These are phyloP conservation scores for Dothiorella sarmentorum DNA, from an alignment of 2,329 filamentous ascomycete species.

Conservation along the genomic window DNA sequence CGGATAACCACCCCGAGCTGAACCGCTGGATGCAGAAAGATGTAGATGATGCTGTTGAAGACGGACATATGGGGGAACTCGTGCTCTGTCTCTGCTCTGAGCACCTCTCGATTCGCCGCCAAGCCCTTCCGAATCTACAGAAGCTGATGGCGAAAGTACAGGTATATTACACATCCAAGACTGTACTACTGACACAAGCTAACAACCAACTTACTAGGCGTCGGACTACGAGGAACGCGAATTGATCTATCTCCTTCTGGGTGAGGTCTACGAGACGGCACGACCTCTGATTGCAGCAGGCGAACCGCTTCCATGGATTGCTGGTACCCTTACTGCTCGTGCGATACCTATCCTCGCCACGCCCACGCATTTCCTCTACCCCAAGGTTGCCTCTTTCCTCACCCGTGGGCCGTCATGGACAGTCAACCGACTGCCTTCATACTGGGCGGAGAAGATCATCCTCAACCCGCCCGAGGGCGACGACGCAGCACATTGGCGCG, in stretches of 20 bases:
- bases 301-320: slow-evolving; percentile 65
- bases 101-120: slow-evolving; percentile 71
- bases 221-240: slow-evolving; percentile 37
- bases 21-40: slow-evolving; percentile 71
- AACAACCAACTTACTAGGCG: neutral
- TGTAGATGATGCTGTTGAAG: slow-evolving; percentile 73
- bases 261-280: slow-evolving; percentile 73
- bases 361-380: slow-evolving; percentile 78
- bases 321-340: slow-evolving; percentile 70
- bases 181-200: neutral
- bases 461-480: slow-evolving; percentile 70
- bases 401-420: slow-evolving; percentile 75
- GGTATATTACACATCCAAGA: slow-evolving; percentile 28
- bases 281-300: slow-evolving; percentile 50
- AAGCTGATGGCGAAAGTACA: slow-evolving; percentile 57
- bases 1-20: slow-evolving; percentile 46
- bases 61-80: slow-evolving; percentile 67
- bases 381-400: slow-evolving; percentile 81
- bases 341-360: slow-evolving; percentile 68
- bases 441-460: slow-evolving; percentile 67
- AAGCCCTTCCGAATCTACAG: slow-evolving; percentile 67
- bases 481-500: slow-evolving; percentile 69
- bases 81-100: slow-evolving; percentile 73
- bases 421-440: slow-evolving; percentile 51
- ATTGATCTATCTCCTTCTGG: slow-evolving; percentile 74